phyloP scores from a whole-genome alignment of 306 rosid species.

The Glycyrrhiza uralensis region DNA sequence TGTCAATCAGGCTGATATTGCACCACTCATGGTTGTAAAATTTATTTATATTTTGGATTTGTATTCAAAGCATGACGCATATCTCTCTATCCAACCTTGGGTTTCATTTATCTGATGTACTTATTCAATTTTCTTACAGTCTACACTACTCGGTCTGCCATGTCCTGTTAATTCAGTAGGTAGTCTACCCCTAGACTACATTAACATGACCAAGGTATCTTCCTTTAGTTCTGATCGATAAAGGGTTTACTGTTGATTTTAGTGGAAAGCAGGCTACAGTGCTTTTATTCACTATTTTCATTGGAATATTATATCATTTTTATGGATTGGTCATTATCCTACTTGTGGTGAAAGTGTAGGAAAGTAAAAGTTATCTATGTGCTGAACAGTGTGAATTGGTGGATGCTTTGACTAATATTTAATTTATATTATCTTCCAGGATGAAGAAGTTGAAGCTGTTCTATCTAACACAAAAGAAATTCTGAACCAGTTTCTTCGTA shows the following conservation, averaged over 20 bases:
- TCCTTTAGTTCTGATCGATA: conserved; percentile 24
- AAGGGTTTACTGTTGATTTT: neutral
- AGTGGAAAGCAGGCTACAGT: neutral
- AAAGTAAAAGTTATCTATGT: conserved; percentile 5
- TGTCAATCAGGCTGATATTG: conserved; percentile 91
- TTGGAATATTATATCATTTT: neutral
- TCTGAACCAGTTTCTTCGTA: conserved; percentile 74
- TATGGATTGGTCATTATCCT: conserved; percentile 6
- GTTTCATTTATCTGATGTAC: conserved; percentile 35
- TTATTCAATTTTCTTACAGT: conserved; percentile 51
- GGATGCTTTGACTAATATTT: conserved; percentile 16
- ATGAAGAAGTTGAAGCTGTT: conserved; percentile 84
- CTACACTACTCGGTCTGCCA: conserved; percentile 80
- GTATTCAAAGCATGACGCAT: neutral
- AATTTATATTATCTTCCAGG: conserved; percentile 43
- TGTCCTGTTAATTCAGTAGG: conserved; percentile 92
- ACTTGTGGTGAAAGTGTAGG: neutral
- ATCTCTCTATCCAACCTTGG: conserved; percentile 3
- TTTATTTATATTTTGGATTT: neutral
- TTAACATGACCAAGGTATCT: conserved; percentile 65
- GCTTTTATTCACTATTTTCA: conserved; percentile 3
- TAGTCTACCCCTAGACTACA: conserved; percentile 72
- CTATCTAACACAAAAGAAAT: conserved; percentile 72
- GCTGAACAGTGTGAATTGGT: neutral
- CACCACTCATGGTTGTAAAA: conserved; percentile 78